phyloP scores from a whole-genome alignment of 805 yeast genomes.

The Barnettozyma botsteinii region DNA sequence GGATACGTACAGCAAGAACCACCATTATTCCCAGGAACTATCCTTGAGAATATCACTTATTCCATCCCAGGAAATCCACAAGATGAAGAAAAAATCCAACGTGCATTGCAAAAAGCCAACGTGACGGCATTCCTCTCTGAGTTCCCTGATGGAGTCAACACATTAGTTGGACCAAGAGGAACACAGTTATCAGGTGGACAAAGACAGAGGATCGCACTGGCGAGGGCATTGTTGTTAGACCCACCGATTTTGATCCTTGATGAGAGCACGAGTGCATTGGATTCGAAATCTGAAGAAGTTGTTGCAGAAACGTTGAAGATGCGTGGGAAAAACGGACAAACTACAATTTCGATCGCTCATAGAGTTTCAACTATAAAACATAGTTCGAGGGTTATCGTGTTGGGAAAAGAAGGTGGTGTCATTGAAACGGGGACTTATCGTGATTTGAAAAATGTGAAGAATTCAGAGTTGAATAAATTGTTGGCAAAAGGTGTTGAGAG shows the following conservation, averaged over 20 bases:
- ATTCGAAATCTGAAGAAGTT: slow-evolving; percentile 79
- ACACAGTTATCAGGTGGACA: slow-evolving; percentile 93
- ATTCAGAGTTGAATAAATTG: slow-evolving; percentile 31
- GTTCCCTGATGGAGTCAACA: slow-evolving; percentile 79
- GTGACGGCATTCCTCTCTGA: slow-evolving; percentile 60
- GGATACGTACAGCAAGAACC: slow-evolving; percentile 97
- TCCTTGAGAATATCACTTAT: slow-evolving; percentile 77
- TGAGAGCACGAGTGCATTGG: slow-evolving; percentile 93
- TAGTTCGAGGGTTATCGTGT: slow-evolving; percentile 74
- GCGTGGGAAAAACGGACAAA: slow-evolving; percentile 51
- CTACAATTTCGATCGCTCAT: slow-evolving; percentile 89
- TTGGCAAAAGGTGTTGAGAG: slow-evolving; percentile 26
- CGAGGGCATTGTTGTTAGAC: slow-evolving; percentile 72
- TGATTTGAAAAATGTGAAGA: slow-evolving; percentile 38
- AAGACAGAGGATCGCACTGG: slow-evolving; percentile 86
- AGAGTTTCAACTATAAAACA: slow-evolving; percentile 81
- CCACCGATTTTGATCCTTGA: slow-evolving; percentile 83
- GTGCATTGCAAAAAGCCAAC: slow-evolving; percentile 67
- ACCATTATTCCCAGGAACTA: slow-evolving; percentile 76
- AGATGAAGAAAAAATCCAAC: slow-evolving; percentile 50
- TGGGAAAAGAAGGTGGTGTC: slow-evolving; percentile 67
- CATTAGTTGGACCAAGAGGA: slow-evolving; percentile 81
- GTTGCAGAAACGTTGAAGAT: slow-evolving; percentile 66
- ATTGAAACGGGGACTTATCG: slow-evolving; percentile 64
- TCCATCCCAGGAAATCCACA: slow-evolving; percentile 45